Percentiles rank a stretch among this genome's conserved stretches.
Evolutionary conservation across 768 basidiomycete species (phyloP).

Genomic region (Amanita phalloides): DNA sequence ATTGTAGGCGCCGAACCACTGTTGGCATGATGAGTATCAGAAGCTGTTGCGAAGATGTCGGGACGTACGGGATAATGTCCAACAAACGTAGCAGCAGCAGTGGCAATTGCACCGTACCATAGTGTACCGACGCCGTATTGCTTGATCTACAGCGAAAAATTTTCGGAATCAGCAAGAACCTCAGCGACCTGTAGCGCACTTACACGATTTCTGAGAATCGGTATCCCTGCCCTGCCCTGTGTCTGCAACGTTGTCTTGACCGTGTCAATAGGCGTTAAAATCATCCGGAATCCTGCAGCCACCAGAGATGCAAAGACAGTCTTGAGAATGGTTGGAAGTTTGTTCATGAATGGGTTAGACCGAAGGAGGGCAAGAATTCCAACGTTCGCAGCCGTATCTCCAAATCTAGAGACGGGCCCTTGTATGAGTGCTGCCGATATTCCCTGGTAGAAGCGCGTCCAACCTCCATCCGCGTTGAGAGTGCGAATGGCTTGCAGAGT

Average conservation of each 20-base stretch:
- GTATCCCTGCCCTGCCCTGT: conserved; percentile 62
- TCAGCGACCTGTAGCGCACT: conserved; percentile 6
- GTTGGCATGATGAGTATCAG: conserved; percentile 5
- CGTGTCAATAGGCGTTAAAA: conserved; percentile 86
- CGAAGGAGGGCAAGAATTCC: conserved; percentile 82
- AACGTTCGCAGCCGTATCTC: conserved; percentile 91
- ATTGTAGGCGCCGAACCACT: conserved; percentile 88
- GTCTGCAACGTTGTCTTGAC: conserved; percentile 95
- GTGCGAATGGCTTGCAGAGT: conserved; percentile 53
- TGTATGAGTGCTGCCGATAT: conserved; percentile 78
- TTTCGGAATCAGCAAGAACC: neutral
- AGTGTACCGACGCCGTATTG: conserved; percentile 66
- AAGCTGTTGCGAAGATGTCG: neutral
- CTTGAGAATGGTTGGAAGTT: conserved; percentile 55
- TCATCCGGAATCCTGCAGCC: conserved; percentile 81
- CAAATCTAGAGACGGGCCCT: conserved; percentile 79
- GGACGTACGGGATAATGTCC: conserved; percentile 75
- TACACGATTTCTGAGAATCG: conserved; percentile 58
- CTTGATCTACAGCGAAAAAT: conserved; percentile 32
- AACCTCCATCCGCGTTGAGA: conserved; percentile 72
- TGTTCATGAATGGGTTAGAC: conserved; percentile 60
- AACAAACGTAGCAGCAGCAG: conserved; percentile 89
- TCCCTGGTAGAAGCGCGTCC: conserved; percentile 81
- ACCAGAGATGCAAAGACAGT: conserved; percentile 70
- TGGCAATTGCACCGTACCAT: conserved; percentile 90